Evolutionary conservation across 2,329 filamentous ascomycete species (phyloP).

Genomic region (Pyricularia sp.): DNA sequence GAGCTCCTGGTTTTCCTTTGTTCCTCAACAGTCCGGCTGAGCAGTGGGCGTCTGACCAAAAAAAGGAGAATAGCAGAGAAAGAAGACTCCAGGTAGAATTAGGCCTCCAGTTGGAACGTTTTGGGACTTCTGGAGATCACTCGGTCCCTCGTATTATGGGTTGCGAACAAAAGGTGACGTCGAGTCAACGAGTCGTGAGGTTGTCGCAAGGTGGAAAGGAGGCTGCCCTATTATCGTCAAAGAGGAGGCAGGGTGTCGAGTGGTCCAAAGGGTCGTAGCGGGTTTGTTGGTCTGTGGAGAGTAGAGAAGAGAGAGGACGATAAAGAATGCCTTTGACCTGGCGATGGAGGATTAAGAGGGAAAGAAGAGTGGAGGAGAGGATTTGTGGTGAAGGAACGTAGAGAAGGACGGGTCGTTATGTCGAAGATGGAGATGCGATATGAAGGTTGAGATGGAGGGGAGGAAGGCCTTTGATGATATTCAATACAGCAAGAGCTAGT

Average conservation of each 20-base stretch:
- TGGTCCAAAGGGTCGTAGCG: constrained; percentile 4
- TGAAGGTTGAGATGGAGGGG: constrained; percentile 4
- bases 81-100: constrained; percentile 5
- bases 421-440: constrained; percentile 12
- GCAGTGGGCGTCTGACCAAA: neutral
- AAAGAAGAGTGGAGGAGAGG: constrained; percentile 12
- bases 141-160: neutral
- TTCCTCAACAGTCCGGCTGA: neutral
- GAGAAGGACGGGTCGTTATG: neutral
- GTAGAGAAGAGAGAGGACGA: neutral
- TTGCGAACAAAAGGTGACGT: constrained; percentile 22
- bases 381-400: constrained; percentile 22
- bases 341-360: constrained; percentile 13
- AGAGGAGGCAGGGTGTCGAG: constrained; percentile 5
- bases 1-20: neutral
- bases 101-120: neutral
- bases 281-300: constrained; percentile 2
- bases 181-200: constrained; percentile 35
- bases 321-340: constrained; percentile 3
- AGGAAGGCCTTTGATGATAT: constrained; percentile 5
- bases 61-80: constrained; percentile 1
- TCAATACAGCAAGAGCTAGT: constrained; percentile 1
- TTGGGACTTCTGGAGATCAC: neutral
- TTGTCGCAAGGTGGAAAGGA: constrained; percentile 17
- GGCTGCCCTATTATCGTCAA: constrained; percentile 2